These are phyloP conservation scores for Eucommia ulmoides DNA, from an alignment of 257 asterid species.

Conservation along the genomic window DNA sequence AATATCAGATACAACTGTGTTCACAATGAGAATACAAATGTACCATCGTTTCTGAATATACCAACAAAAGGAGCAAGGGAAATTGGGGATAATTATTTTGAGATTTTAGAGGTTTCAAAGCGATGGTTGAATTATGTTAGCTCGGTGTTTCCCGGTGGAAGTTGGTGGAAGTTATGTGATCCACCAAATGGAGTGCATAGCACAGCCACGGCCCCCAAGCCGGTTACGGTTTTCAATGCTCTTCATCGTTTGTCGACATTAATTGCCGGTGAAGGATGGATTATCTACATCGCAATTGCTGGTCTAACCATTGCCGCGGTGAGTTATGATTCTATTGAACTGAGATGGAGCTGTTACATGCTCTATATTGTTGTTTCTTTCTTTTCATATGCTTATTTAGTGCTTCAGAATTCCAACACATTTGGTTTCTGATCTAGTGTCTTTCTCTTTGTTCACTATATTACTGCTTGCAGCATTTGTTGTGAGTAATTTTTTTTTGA, in stretches of 20 bases:
- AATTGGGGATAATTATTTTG: background rate
- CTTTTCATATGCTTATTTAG: background rate
- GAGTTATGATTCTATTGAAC: slow-evolving; percentile 5
- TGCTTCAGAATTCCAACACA: background rate
- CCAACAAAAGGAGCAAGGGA: background rate
- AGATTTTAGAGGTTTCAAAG: background rate
- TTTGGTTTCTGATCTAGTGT: background rate
- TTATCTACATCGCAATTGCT: slow-evolving; percentile 28
- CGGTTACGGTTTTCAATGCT: slow-evolving; percentile 24
- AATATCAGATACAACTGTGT: slow-evolving; percentile 4
- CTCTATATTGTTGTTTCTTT: background rate
- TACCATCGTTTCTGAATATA: background rate
- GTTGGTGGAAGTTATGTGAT: background rate
- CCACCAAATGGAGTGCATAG: background rate
- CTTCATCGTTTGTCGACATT: slow-evolving; percentile 29
- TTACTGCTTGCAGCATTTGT: background rate
- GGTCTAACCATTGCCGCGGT: slow-evolving; percentile 39
- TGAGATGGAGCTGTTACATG: background rate
- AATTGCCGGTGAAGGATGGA: slow-evolving; percentile 33
- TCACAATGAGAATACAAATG: slow-evolving; percentile 1
- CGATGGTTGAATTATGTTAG: background rate
- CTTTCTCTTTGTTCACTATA: background rate
- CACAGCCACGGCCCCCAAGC: background rate
- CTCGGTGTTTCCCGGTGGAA: background rate
- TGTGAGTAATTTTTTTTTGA: background rate